Conservation (phyloP, 176 grass and related monocot species). For the Zea luxurians region DNA sequence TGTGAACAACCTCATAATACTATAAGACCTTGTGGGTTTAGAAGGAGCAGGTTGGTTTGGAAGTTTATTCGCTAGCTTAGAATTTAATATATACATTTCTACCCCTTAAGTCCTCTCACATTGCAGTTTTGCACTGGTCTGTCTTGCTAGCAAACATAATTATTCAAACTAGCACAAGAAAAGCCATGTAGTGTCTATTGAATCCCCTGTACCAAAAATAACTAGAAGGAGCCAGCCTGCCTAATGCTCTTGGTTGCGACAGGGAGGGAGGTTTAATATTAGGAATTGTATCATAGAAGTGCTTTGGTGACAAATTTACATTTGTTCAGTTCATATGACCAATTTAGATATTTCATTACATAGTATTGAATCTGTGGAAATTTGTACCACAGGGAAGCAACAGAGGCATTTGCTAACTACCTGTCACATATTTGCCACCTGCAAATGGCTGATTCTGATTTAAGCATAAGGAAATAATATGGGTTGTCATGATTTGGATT, state of each 20-base stretch:
- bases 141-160: background rate
- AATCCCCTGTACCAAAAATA: background rate
- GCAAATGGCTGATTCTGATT: background rate
- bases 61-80: background rate
- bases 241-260: background rate
- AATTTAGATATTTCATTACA: background rate
- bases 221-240: background rate
- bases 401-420: background rate
- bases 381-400: background rate
- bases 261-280: background rate
- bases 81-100: background rate
- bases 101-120: background rate
- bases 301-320: background rate
- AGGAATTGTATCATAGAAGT: background rate
- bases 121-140: background rate
- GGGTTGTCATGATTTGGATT: conserved; percentile 3
- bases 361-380: background rate
- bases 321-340: background rate
- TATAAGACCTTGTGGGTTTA: background rate
- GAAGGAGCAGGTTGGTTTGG: background rate
- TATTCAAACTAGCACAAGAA: background rate
- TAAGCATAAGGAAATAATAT: conserved; percentile 19
- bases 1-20: background rate
- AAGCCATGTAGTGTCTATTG: background rate
- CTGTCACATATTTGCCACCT: background rate